Evolutionary conservation across 225 moss, liverwort and hornwort species (phyloP).

Genomic region (Polytrichum formosum): DNA sequence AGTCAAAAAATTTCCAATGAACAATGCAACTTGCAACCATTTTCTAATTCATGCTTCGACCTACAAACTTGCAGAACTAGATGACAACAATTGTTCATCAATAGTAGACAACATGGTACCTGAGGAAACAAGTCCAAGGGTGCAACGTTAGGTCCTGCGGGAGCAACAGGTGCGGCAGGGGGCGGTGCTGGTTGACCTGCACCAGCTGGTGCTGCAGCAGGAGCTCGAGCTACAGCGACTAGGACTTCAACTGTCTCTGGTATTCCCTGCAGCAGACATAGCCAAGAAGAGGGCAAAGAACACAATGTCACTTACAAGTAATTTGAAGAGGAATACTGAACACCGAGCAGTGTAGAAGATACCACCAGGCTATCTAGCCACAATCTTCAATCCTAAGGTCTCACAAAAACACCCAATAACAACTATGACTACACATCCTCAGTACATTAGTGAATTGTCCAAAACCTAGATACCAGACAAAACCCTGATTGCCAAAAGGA

Average conservation of each 20-base stretch:
- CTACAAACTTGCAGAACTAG: too few species aligned
- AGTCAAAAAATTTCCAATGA: too few species aligned
- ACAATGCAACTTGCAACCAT: too few species aligned
- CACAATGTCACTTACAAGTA: neutral
- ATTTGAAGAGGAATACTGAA: neutral
- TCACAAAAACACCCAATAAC: neutral
- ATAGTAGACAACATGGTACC: slow-evolving; percentile 19
- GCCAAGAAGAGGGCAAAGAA: neutral
- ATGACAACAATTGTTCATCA: too few species aligned
- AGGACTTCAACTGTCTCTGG: slow-evolving; percentile 71
- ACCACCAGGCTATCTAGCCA: neutral
- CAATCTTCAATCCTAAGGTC: neutral
- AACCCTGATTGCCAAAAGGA: neutral
- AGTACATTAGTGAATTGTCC: neutral
- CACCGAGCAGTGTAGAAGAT: neutral
- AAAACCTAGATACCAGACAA: neutral
- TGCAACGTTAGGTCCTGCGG: slow-evolving; percentile 59
- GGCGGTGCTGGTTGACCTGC: slow-evolving; percentile 35
- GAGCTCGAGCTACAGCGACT: slow-evolving; percentile 41
- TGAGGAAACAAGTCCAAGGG: slow-evolving; percentile 70
- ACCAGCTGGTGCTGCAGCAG: slow-evolving; percentile 28
- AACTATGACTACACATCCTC: neutral
- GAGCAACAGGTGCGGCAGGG: slow-evolving; percentile 7
- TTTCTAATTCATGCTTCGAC: too few species aligned
- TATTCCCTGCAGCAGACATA: slow-evolving; percentile 45